Percentiles rank a stretch among this genome's conserved stretches.
Evolutionary conservation across 139 green algal species (phyloP).

Genomic region (Coccomyxa sp.): DNA sequence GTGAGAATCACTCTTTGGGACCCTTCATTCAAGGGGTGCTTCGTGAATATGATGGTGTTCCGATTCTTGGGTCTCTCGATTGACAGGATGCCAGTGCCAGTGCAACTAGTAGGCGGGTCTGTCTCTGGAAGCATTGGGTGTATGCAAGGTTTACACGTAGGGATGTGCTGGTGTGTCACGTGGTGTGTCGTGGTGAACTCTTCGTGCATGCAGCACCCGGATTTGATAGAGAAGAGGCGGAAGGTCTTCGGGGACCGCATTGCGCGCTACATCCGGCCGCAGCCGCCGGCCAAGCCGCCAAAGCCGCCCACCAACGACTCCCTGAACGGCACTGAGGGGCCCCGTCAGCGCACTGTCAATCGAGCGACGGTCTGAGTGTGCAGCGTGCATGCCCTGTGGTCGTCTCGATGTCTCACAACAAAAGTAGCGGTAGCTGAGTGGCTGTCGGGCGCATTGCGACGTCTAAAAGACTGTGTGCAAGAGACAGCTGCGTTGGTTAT

Average conservation of each 20-base stretch:
- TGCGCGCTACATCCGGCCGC: not conserved
- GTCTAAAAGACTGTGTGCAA: not conserved
- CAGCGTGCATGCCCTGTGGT: not conserved
- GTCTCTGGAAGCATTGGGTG: too few relatives aligned
- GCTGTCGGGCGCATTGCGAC: not conserved
- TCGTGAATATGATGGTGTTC: too few relatives aligned
- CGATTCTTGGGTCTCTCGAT: too few relatives aligned
- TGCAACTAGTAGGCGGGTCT: too few relatives aligned
- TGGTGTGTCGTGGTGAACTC: not conserved
- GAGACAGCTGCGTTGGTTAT: not conserved
- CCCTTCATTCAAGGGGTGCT: too few relatives aligned
- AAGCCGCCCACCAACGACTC: not conserved
- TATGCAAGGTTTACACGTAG: too few relatives aligned
- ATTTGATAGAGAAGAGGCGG: conserved; percentile 84
- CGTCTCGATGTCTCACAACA: not conserved
- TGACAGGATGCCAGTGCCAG: too few relatives aligned
- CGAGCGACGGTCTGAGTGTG: not conserved
- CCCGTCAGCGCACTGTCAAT: not conserved
- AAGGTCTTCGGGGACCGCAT: conserved; percentile 44
- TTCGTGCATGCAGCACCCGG: conserved; percentile 41
- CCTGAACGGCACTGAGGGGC: not conserved
- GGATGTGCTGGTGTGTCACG: not conserved
- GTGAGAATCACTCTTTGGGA: too few relatives aligned
- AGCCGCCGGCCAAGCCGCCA: not conserved
- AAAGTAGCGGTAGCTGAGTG: too few relatives aligned